Evolutionary conservation across 2,329 filamentous ascomycete species (phyloP).

Genomic region (Colletotrichum tropicale): DNA sequence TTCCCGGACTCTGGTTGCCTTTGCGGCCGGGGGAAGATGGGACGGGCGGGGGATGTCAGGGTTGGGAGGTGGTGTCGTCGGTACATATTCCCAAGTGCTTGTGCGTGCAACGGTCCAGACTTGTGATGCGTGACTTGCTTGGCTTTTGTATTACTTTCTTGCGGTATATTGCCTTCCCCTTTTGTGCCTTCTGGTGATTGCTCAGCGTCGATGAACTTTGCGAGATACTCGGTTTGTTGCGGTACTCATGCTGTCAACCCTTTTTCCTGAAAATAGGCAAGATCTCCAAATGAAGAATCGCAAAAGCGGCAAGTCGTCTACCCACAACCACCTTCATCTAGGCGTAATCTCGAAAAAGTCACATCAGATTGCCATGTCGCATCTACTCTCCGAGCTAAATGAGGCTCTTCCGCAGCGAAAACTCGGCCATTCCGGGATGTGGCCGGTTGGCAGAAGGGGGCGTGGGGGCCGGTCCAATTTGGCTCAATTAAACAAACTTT

Average conservation of each 20-base stretch:
- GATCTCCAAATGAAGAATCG: not conserved
- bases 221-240: not conserved
- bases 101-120: not conserved
- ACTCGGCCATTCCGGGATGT: not conserved
- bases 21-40: conserved; percentile 11
- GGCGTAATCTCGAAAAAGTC: not conserved
- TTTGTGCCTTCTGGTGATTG: not conserved
- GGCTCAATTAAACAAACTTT: not conserved
- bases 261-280: not conserved
- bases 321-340: not conserved
- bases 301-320: not conserved
- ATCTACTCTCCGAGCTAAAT: not conserved
- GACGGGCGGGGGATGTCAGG: conserved; percentile 31
- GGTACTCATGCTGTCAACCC: not conserved
- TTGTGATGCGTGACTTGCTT: not conserved
- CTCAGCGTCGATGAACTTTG: not conserved
- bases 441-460: not conserved
- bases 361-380: not conserved
- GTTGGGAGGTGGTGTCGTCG: conserved; percentile 44
- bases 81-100: conserved; percentile 38
- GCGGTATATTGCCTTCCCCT: not conserved
- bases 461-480: not conserved
- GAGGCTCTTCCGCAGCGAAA: not conserved
- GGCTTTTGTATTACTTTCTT: not conserved
- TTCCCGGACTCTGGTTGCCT: conserved; percentile 18